phyloP scores from a whole-genome alignment of 805 yeast species.

The Starmerella apicola region DNA sequence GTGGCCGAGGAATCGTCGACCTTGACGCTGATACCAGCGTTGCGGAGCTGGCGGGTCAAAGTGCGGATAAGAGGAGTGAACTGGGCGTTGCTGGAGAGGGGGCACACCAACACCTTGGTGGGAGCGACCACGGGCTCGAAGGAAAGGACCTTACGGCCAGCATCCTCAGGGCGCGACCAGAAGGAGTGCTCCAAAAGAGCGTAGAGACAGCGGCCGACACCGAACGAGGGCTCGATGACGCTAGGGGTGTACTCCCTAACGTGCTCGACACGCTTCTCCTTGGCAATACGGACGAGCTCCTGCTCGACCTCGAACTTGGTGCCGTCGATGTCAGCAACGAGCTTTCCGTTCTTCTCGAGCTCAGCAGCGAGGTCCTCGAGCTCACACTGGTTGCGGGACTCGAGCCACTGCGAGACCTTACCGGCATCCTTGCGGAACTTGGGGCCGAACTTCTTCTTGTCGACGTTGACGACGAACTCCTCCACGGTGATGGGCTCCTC shows the following conservation, averaged over 20 bases:
- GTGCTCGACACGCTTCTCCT: slow-evolving; percentile 73
- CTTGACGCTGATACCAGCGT: slow-evolving; percentile 80
- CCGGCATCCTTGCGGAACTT: slow-evolving; percentile 96
- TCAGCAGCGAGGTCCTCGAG: slow-evolving; percentile 64
- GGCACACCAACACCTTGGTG: slow-evolving; percentile 90
- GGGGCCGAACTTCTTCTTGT: slow-evolving; percentile 96
- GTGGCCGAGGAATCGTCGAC: slow-evolving; percentile 95
- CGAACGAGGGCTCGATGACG: slow-evolving; percentile 98
- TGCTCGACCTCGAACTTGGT: slow-evolving; percentile 60
- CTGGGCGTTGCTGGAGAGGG: slow-evolving; percentile 73
- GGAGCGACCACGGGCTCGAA: slow-evolving; percentile 96
- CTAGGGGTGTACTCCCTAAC: slow-evolving; percentile 92
- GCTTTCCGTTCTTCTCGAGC: slow-evolving; percentile 48
- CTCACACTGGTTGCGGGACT: slow-evolving; percentile 69
- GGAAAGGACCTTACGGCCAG: slow-evolving; percentile 78
- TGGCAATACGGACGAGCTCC: slow-evolving; percentile 60
- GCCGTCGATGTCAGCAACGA: slow-evolving; percentile 56
- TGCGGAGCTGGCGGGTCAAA: slow-evolving; percentile 60
- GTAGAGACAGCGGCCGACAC: slow-evolving; percentile 95
- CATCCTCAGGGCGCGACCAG: slow-evolving; percentile 89
- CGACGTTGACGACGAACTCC: slow-evolving; percentile 69
- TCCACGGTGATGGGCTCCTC: slow-evolving; percentile 76
- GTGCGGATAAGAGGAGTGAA: slow-evolving; percentile 62
- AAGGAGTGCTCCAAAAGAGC: slow-evolving; percentile 84
- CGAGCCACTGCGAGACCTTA: slow-evolving; percentile 69